Evolutionary conservation across 2,329 filamentous ascomycete species (phyloP).

Genomic region (Cladosporium sphaerospermum): DNA sequence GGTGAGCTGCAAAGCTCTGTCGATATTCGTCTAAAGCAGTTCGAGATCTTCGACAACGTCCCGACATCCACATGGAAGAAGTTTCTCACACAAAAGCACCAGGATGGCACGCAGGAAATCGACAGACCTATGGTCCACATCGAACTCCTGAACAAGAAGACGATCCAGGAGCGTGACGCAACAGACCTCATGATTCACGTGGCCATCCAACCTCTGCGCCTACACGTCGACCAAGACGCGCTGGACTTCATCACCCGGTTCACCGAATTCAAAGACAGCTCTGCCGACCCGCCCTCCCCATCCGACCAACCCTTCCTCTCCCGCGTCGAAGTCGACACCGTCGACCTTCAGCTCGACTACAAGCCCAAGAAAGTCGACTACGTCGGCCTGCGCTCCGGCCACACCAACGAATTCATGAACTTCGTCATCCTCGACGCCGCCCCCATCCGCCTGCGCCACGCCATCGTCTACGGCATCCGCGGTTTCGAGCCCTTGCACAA

Average conservation of each 20-base stretch:
- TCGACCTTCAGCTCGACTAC: constrained; percentile 86
- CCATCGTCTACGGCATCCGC: constrained; percentile 85
- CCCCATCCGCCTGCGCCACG: constrained; percentile 76
- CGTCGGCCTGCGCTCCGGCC: constrained; percentile 80
- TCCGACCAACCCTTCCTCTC: constrained; percentile 65
- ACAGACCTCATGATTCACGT: constrained; percentile 71
- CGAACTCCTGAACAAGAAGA: constrained; percentile 81
- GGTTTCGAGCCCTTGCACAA: constrained; percentile 88
- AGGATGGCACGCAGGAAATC: constrained; percentile 70
- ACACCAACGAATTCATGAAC: constrained; percentile 98
- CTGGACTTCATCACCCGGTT: constrained; percentile 95
- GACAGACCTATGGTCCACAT: constrained; percentile 85
- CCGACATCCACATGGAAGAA: constrained; percentile 97
- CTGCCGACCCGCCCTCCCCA: constrained; percentile 33
- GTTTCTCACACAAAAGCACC: constrained; percentile 88
- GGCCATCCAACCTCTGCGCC: constrained; percentile 71
- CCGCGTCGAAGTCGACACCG: constrained; percentile 75
- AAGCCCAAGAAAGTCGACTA: constrained; percentile 99
- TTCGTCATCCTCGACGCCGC: constrained; percentile 88
- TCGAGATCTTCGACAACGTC: constrained; percentile 91
- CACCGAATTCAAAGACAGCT: constrained; percentile 93
- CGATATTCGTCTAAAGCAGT: constrained; percentile 71
- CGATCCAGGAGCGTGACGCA: constrained; percentile 74
- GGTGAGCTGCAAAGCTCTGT: constrained; percentile 84
- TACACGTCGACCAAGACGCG: constrained; percentile 96